Percentiles rank a stretch among this genome's conserved stretches.
Conservation (phyloP, 495 filamentous ascomycete genomes). For the Elasticomyces elasticus region DNA sequence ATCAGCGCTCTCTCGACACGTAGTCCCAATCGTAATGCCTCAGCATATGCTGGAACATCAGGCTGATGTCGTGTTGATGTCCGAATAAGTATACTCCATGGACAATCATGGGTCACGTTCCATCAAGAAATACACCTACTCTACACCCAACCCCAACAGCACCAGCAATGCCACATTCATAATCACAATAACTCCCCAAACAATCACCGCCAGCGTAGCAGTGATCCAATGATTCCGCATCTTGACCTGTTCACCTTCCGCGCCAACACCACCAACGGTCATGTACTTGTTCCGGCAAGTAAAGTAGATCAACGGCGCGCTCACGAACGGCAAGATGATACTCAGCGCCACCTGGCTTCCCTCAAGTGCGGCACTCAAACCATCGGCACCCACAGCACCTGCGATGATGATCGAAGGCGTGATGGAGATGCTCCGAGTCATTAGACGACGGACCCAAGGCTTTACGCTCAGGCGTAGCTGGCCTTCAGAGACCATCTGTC, state of each 20-base stretch:
- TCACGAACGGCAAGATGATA: conserved; percentile 71
- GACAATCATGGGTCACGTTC: no score
- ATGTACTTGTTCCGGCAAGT: conserved; percentile 75
- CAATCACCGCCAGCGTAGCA: conserved; percentile 25
- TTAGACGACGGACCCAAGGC: conserved; percentile 62
- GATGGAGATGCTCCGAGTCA: conserved; percentile 66
- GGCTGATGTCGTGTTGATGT: no score
- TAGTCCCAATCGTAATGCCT: no score
- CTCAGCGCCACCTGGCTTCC: conserved; percentile 73
- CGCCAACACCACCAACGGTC: conserved; percentile 43
- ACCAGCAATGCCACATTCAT: conserved; percentile 35
- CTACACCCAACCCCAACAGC: conserved; percentile 21
- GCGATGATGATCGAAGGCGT: conserved; percentile 75
- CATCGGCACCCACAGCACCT: conserved; percentile 60
- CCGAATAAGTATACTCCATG: no score
- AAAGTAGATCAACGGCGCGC: conserved; percentile 77
- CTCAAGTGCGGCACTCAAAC: conserved; percentile 63
- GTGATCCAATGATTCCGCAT: conserved; percentile 33
- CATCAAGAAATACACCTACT: neutral
- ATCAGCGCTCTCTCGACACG: no score
- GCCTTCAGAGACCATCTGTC: conserved; percentile 75
- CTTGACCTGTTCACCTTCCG: conserved; percentile 16
- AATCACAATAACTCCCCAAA: conserved; percentile 34
- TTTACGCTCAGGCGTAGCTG: conserved; percentile 59
- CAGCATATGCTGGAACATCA: no score